Percentiles rank a stretch among this genome's conserved stretches.
phyloP scores from a whole-genome alignment of 768 basidiomycete genomes.

The Lepiota brunneoincarnata region DNA sequence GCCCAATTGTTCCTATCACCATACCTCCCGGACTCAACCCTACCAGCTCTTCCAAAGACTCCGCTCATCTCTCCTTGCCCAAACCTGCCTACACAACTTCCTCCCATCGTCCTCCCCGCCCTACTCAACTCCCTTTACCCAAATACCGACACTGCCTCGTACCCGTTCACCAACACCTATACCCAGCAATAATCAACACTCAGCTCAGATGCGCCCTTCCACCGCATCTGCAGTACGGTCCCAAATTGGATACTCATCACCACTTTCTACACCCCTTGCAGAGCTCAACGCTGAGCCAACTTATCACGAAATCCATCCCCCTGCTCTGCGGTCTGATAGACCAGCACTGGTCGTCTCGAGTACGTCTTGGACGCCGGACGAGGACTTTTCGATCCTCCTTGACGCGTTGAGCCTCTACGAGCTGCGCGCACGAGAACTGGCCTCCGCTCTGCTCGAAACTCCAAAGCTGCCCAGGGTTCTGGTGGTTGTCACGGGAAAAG shows the following conservation, averaged over 20 bases:
- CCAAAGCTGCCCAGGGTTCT: constrained; percentile 68
- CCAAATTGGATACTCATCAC: neutral
- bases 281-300: constrained; percentile 21
- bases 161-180: constrained; percentile 1
- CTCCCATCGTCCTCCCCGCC: constrained; percentile 49
- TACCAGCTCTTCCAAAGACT: constrained; percentile 51
- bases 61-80: constrained; percentile 30
- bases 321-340: constrained; percentile 62
- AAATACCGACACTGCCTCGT: constrained; percentile 22
- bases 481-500: constrained; percentile 89
- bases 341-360: constrained; percentile 88
- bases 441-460: constrained; percentile 3
- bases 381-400: constrained; percentile 87
- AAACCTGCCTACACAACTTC: constrained; percentile 41
- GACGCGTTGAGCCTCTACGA: constrained; percentile 76
- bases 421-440: constrained; percentile 37
- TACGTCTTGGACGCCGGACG: constrained; percentile 97
- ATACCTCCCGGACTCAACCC: neutral
- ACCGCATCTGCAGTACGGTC: neutral
- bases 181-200: too few relatives aligned
- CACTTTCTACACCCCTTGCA: constrained; percentile 22
- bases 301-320: constrained; percentile 34
- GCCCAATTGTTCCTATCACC: neutral
- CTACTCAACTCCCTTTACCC: constrained; percentile 65
- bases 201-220: neutral